Evolutionary conservation across 1,139 yeast species (phyloP).

Genomic region (Geotrichum siamense): DNA sequence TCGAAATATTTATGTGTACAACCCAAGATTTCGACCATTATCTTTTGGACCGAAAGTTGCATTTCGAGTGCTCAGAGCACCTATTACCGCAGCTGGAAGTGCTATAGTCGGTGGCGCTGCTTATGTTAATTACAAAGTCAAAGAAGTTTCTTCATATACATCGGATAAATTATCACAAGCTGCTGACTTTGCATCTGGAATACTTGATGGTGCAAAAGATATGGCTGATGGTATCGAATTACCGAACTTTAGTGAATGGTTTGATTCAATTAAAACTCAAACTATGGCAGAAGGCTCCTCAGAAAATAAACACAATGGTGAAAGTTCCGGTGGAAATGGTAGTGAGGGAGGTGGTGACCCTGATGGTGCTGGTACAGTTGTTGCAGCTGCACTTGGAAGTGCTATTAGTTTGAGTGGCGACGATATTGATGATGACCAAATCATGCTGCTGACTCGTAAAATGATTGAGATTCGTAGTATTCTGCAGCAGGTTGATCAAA

Average conservation of each 20-base stretch:
- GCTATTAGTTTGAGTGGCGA: constrained; percentile 32
- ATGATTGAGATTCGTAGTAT: constrained; percentile 93
- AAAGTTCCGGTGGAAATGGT: constrained; percentile 16
- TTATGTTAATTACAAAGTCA: constrained; percentile 83
- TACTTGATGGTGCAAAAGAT: constrained; percentile 25
- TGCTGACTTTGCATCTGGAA: constrained; percentile 48
- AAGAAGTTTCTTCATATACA: constrained; percentile 71
- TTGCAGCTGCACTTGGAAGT: constrained; percentile 34
- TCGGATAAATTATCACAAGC: constrained; percentile 55
- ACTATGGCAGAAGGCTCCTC: constrained; percentile 12
- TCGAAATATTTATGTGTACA: constrained; percentile 3
- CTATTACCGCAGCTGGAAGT: constrained; percentile 67
- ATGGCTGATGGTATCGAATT: constrained; percentile 25
- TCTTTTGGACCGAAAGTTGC: constrained; percentile 10
- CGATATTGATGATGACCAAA: constrained; percentile 38
- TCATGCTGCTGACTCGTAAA: constrained; percentile 80
- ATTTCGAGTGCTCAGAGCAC: constrained; percentile 7
- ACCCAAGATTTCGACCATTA: background rate
- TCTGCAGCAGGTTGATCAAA: constrained; percentile 66
- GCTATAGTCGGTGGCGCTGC: constrained; percentile 93
- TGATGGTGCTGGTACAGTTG: constrained; percentile 28
- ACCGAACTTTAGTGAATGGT: constrained; percentile 24
- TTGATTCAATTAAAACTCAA: constrained; percentile 14
- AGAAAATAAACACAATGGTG: constrained; percentile 4
- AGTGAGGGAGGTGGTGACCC: constrained; percentile 27